Evolutionary conservation across 1,284 basidiomycete genomes (phyloP).

Genomic region (Prillingera fragicola): DNA sequence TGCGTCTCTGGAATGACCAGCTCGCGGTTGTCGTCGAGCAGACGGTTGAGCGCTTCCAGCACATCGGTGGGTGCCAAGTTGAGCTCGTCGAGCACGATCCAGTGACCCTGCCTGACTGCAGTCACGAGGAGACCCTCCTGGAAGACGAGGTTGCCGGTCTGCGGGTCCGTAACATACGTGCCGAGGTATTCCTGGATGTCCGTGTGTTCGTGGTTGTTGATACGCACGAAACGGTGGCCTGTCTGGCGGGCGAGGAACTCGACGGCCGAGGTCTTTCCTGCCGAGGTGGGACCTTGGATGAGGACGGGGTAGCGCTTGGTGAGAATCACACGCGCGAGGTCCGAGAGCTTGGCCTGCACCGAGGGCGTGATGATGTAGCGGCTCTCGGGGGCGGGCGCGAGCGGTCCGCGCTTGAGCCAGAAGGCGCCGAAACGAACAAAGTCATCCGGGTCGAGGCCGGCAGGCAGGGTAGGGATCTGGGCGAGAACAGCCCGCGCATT

Average conservation of each 20-base stretch:
- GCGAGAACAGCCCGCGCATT: slow-evolving; percentile 71
- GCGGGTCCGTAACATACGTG: slow-evolving; percentile 88
- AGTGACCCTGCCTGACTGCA: slow-evolving; percentile 85
- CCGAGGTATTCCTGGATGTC: slow-evolving; percentile 99
- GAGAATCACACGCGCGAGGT: slow-evolving; percentile 84
- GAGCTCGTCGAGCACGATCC: slow-evolving; percentile 97
- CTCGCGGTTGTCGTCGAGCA: slow-evolving; percentile 97
- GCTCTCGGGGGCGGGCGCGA: slow-evolving; percentile 53
- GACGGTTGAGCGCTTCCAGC: slow-evolving; percentile 90
- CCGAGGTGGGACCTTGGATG: slow-evolving; percentile 96
- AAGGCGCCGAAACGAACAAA: slow-evolving; percentile 86
- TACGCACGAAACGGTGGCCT: slow-evolving; percentile 92
- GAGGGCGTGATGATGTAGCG: slow-evolving; percentile 94
- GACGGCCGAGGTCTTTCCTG: slow-evolving; percentile 94
- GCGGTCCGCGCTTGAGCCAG: slow-evolving; percentile 74
- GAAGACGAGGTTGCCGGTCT: slow-evolving; percentile 87
- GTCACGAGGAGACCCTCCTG: slow-evolving; percentile 91
- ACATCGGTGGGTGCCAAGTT: slow-evolving; percentile 98
- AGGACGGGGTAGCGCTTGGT: slow-evolving; percentile 89
- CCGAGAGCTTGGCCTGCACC: slow-evolving; percentile 88
- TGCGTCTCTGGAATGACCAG: slow-evolving; percentile 94
- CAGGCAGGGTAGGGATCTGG: slow-evolving; percentile 61
- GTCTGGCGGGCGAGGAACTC: slow-evolving; percentile 92
- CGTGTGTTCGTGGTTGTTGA: slow-evolving; percentile 99
- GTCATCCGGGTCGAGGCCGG: slow-evolving; percentile 53